A percentile compares a stretch with the other conserved stretches of the same genome.
Conservation (phyloP, 116 monocot genomes). For the Posidonia oceanica region DNA sequence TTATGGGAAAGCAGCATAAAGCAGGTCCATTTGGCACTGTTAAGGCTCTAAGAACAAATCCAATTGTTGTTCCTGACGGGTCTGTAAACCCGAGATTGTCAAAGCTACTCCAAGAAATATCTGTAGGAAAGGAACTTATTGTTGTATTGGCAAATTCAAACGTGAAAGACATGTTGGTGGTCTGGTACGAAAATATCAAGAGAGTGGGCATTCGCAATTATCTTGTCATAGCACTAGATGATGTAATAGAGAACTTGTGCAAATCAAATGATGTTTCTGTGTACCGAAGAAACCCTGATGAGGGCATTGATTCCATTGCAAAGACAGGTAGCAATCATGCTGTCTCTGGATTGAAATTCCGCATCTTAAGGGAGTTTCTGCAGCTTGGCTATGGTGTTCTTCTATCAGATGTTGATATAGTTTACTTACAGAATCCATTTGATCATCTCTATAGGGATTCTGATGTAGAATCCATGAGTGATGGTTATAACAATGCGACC, state of each 20-base stretch:
- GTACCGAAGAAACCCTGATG: constrained; percentile 57
- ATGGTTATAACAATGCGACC: constrained; percentile 72
- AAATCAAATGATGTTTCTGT: constrained; percentile 65
- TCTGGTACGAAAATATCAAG: constrained; percentile 78
- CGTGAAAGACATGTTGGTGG: constrained; percentile 61
- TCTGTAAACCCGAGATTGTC: constrained; percentile 73
- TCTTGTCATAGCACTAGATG: constrained; percentile 81
- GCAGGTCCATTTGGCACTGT: constrained; percentile 82
- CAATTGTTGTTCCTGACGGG: constrained; percentile 51
- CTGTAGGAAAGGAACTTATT: constrained; percentile 61
- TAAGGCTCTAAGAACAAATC: constrained; percentile 66
- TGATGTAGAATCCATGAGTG: constrained; percentile 97
- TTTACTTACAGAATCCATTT: constrained; percentile 85
- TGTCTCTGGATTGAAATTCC: constrained; percentile 88
- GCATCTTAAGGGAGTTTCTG: constrained; percentile 74
- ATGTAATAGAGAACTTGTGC: constrained; percentile 63
- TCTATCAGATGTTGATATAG: constrained; percentile 93
- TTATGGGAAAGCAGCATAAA: constrained; percentile 32
- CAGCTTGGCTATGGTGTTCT: constrained; percentile 94
- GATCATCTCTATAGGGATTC: constrained; percentile 76
- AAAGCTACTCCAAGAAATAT: constrained; percentile 61
- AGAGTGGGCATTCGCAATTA: constrained; percentile 73
- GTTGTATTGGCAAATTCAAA: constrained; percentile 79
- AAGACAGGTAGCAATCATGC: constrained; percentile 65
- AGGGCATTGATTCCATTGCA: constrained; percentile 56